phyloP scores from a whole-genome alignment of 768 basidiomycete species.

The Daedaleopsis nitida region DNA sequence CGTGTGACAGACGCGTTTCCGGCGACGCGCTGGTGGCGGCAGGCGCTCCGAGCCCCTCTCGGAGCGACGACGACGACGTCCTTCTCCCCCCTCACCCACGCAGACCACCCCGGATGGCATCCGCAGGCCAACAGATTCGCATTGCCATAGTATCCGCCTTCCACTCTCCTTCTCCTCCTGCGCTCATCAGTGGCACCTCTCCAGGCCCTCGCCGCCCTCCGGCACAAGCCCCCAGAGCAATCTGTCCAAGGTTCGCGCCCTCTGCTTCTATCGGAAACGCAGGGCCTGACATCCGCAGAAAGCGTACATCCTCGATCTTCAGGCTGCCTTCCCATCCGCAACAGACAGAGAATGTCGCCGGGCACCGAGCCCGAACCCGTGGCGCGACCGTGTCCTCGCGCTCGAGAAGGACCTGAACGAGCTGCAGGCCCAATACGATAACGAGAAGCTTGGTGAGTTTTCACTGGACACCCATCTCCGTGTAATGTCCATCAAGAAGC shows the following conservation, averaged over 20 bases:
- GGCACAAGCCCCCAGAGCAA: constrained; percentile 44
- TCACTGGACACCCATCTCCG: neutral
- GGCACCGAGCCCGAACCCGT: constrained; percentile 22
- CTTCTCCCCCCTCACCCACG: neutral
- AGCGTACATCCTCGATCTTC: constrained; percentile 51
- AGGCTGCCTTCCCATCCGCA: constrained; percentile 34
- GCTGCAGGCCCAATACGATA: constrained; percentile 43
- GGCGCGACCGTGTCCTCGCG: constrained; percentile 44
- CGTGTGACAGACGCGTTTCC: constrained; percentile 4
- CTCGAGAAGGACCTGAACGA: constrained; percentile 42
- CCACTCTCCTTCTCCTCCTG: neutral
- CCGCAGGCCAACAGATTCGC: constrained; percentile 11
- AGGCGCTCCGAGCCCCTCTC: constrained; percentile 2
- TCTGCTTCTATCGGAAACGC: neutral
- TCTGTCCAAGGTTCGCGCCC: constrained; percentile 42
- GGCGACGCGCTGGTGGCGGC: neutral
- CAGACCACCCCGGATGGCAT: neutral
- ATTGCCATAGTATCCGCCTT: constrained; percentile 17
- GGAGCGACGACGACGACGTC: constrained; percentile 7
- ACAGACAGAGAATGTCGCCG: constrained; percentile 26
- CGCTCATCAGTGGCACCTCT: neutral
- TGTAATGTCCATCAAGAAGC: constrained; percentile 2
- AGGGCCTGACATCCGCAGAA: neutral
- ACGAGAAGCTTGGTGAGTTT: constrained; percentile 43
- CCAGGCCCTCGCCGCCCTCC: constrained; percentile 50